Evolutionary conservation across 176 grass and related monocot genomes (phyloP).

Genomic region (Juncus effusus): DNA sequence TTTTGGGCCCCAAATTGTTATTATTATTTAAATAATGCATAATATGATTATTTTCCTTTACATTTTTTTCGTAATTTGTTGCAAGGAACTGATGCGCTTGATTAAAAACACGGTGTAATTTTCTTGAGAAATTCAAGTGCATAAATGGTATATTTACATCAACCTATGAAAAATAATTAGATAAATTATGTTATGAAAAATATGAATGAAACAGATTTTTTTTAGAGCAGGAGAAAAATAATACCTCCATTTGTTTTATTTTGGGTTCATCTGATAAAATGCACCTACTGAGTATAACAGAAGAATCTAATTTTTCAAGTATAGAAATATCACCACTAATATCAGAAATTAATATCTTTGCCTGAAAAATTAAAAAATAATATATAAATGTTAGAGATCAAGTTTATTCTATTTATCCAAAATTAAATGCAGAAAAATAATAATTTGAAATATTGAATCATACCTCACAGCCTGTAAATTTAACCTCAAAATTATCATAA

Average conservation of each 20-base stretch:
- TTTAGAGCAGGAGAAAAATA: neutral
- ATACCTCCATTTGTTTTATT: slow-evolving; percentile 85
- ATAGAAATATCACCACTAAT: slow-evolving; percentile 41
- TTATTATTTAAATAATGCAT: slow-evolving; percentile 15
- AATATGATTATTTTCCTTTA: slow-evolving; percentile 14
- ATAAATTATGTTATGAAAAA: slow-evolving; percentile 6
- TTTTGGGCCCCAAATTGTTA: slow-evolving; percentile 25
- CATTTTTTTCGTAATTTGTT: slow-evolving; percentile 32
- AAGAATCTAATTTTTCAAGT: slow-evolving; percentile 56
- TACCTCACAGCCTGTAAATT: slow-evolving; percentile 62
- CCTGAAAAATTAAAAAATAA: slow-evolving; percentile 34
- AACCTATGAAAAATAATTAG: slow-evolving; percentile 46
- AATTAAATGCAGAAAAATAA: slow-evolving; percentile 22
- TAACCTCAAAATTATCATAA: slow-evolving; percentile 82
- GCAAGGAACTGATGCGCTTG: slow-evolving; percentile 30
- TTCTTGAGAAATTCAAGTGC: slow-evolving; percentile 51
- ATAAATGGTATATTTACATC: slow-evolving; percentile 46
- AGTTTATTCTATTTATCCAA: slow-evolving; percentile 25
- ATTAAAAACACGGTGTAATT: slow-evolving; percentile 53
- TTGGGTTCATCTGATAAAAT: slow-evolving; percentile 67
- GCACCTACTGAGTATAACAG: slow-evolving; percentile 49
- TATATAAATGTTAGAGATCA: slow-evolving; percentile 1
- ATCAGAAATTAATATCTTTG: slow-evolving; percentile 44
- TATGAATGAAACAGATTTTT: neutral
- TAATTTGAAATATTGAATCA: slow-evolving; percentile 24